A percentile compares a stretch with the other conserved stretches of the same genome.
Conservation (phyloP, 192 early-diverging fungal species). For the Backusella sp. region DNA sequence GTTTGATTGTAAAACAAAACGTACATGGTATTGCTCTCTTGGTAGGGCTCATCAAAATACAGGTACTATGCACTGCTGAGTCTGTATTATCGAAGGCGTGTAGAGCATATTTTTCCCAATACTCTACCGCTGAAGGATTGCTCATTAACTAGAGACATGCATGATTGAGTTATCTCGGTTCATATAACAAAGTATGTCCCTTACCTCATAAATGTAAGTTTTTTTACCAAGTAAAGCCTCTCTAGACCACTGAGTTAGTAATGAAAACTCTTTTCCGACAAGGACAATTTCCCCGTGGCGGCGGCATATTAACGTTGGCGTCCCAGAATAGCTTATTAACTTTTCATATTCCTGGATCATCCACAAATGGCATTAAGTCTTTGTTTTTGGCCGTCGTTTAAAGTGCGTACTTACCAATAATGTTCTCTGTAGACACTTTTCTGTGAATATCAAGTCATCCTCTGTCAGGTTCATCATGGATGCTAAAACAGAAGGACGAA, state of each 20-base stretch:
- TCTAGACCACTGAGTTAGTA: slow-evolving; percentile 88
- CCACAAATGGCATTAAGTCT: neutral
- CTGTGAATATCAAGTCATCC: slow-evolving; percentile 93
- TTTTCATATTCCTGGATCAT: slow-evolving; percentile 83
- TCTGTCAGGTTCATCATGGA: slow-evolving; percentile 91
- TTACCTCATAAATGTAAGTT: slow-evolving; percentile 79
- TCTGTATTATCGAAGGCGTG: slow-evolving; percentile 93
- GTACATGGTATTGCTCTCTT: slow-evolving; percentile 77
- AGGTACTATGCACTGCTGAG: slow-evolving; percentile 82
- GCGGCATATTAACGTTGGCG: slow-evolving; percentile 94
- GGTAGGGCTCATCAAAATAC: slow-evolving; percentile 72
- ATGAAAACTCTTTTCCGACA: slow-evolving; percentile 94
- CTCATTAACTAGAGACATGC: slow-evolving; percentile 75
- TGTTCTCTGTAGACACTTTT: slow-evolving; percentile 93
- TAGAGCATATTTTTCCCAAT: slow-evolving; percentile 91
- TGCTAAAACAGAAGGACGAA: slow-evolving; percentile 91
- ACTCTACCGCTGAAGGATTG: slow-evolving; percentile 84
- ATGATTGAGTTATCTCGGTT: neutral
- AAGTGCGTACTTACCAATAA: slow-evolving; percentile 56
- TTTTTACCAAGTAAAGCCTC: slow-evolving; percentile 79
- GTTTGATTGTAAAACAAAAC: slow-evolving; percentile 94
- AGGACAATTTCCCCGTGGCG: slow-evolving; percentile 91
- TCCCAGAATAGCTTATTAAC: slow-evolving; percentile 89
- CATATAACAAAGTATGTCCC: neutral
- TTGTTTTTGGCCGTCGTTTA: no score